Evolutionary conservation across 805 yeast genomes (phyloP).

Genomic region (Hanseniaspora vineae): DNA sequence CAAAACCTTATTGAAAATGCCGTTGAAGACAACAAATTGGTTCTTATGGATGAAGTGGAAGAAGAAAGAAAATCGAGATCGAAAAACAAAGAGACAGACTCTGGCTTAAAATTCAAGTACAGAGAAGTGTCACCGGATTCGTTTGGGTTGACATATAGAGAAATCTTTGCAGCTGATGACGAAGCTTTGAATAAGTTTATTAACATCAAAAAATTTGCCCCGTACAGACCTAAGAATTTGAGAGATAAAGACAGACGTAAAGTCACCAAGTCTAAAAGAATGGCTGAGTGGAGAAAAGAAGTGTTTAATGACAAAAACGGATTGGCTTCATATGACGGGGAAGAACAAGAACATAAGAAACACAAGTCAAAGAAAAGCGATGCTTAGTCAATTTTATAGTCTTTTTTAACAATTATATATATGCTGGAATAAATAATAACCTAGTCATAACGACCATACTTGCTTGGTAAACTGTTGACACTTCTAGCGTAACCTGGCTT

Average conservation of each 20-base stretch:
- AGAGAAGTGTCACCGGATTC: conserved; percentile 93
- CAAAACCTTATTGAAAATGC: conserved; percentile 61
- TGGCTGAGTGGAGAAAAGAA: conserved; percentile 81
- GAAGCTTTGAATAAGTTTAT: conserved; percentile 69
- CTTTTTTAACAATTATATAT: too few species aligned
- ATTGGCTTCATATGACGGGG: conserved; percentile 14
- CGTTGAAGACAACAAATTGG: conserved; percentile 59
- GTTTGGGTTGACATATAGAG: conserved; percentile 75
- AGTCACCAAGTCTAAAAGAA: conserved; percentile 66
- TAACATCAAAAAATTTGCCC: conserved; percentile 86
- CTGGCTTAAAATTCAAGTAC: conserved; percentile 53
- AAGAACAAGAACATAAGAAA: conserved; percentile 3
- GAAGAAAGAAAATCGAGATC: conserved; percentile 45
- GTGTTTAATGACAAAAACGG: conserved; percentile 58
- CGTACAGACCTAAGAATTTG: conserved; percentile 69
- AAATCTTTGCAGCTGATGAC: conserved; percentile 84
- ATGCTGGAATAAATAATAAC: background rate
- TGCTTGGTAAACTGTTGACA: conserved; percentile 9
- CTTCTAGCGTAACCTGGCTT: conserved; percentile 3
- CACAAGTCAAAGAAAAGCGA: too few species aligned
- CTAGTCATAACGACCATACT: conserved; percentile 6
- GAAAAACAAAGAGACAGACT: conserved; percentile 29
- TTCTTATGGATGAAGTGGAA: conserved; percentile 56
- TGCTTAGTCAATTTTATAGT: too few species aligned
- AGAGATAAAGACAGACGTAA: conserved; percentile 68